phyloP scores from a whole-genome alignment of 140 eudicot genomes.

The Flaveria floridana region DNA sequence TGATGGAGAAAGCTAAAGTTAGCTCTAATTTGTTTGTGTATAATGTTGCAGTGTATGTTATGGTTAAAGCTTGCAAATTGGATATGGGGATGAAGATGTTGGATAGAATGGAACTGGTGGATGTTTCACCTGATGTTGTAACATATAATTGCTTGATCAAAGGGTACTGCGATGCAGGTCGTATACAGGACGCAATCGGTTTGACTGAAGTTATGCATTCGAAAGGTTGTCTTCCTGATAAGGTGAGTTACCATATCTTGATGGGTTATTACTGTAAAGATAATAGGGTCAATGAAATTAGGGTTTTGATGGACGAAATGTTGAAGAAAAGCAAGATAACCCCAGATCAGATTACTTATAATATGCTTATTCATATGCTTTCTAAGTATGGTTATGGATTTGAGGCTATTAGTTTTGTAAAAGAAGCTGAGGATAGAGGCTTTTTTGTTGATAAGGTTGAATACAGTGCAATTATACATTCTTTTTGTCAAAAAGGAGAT shows the following conservation, averaged over 20 bases:
- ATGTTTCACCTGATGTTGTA: conserved; percentile 60
- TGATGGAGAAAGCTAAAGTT: conserved; percentile 62
- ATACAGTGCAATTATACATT: conserved; percentile 72
- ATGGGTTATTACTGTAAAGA: conserved; percentile 69
- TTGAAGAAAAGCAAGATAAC: conserved; percentile 38
- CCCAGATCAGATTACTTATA: conserved; percentile 77
- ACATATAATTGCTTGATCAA: conserved; percentile 82
- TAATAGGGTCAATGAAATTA: conserved; percentile 52
- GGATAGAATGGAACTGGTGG: conserved; percentile 59
- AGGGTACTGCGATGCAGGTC: conserved; percentile 73
- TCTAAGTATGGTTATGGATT: conserved; percentile 61
- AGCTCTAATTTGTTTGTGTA: conserved; percentile 52
- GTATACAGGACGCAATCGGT: conserved; percentile 53
- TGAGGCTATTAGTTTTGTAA: conserved; percentile 58
- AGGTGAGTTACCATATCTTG: conserved; percentile 70
- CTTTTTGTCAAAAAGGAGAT: conserved; percentile 58
- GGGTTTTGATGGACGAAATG: conserved; percentile 61
- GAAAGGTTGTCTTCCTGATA: conserved; percentile 75
- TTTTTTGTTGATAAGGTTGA: conserved; percentile 65
- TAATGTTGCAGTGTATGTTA: conserved; percentile 65
- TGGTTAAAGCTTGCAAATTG: conserved; percentile 56
- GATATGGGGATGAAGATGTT: conserved; percentile 69
- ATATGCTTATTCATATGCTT: conserved; percentile 66
- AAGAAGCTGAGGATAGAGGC: conserved; percentile 73
- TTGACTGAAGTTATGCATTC: conserved; percentile 51